Base-by-base conservation (phyloP, 2,329 filamentous ascomycete genomes). In the Zymoseptoria crescenta region DNA sequence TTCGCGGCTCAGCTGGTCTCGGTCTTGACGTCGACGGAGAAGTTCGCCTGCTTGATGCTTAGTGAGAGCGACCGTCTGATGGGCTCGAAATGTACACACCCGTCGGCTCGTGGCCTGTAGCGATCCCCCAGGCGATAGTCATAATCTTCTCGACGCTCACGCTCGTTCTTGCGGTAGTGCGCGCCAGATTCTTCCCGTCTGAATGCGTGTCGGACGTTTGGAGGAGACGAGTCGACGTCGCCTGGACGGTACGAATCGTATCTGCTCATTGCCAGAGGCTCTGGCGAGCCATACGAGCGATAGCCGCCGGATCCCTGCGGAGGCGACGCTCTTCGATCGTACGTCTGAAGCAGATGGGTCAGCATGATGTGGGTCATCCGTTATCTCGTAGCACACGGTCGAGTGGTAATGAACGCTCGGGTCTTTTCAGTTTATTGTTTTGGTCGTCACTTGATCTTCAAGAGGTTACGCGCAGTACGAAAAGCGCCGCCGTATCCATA, bases 381-480 rank as follows among this genome's bases (percentile, higher is more conserved):
- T n/a, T 6, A 16, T n/a, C 10, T 45, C 5, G 35, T 45, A 16
- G 16, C 35, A 45, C 1, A 7, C 7, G 5, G 5, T 45, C 35
- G n/a, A n/a, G 6, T 13, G 35, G 35, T 16, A 27, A 24, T 51
- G 49, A 7, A 52, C 29, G 59, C 54, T 89, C 86, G 88, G 86
- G 81, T 88, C 85, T 89, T 88, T 88, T 87, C 84, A 88, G 84
- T 87, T 83, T 80, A 71, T 73, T 28, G 52, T 57, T 21, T 28
- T 51, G 35, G 59, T 65, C 67, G 59, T 68, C 68, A 69, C 56
- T 13, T 57, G 58, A 45, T 35, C 50, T 55, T 56, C 56, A 49
- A 24, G 62, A 69, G 69, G 68, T 62, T 70, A 56, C 53, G 64
- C 64, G 65, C 59, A 53, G 51, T 28, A n/a, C 20, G 7, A 49